phyloP scores from a whole-genome alignment of 768 basidiomycete genomes.

The Lactarius indigo region DNA sequence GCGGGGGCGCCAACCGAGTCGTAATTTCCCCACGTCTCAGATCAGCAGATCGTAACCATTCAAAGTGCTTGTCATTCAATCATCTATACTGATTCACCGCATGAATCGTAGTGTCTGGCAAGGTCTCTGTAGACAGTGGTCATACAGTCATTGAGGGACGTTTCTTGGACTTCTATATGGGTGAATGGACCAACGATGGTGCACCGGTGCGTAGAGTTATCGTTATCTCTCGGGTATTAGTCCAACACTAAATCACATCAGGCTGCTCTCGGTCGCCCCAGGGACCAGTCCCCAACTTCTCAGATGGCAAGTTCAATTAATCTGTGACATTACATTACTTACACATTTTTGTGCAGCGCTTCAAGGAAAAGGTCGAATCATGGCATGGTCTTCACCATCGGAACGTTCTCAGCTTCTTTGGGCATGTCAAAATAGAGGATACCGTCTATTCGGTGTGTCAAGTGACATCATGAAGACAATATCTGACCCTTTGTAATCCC shows the following conservation, averaged over 20 bases:
- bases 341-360: conserved; percentile 32
- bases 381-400: conserved; percentile 42
- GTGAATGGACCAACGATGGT: conserved; percentile 42
- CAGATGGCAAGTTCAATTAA: conserved; percentile 8
- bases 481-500: not conserved
- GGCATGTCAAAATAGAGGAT: conserved; percentile 36
- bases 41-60: conserved; percentile 3
- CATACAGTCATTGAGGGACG: conserved; percentile 35
- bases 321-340: not conserved
- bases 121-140: conserved; percentile 35
- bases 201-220: conserved; percentile 32
- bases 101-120: conserved; percentile 23
- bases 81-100: not conserved
- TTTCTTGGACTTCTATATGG: conserved; percentile 40
- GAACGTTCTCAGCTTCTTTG: conserved; percentile 39
- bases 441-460: conserved; percentile 18
- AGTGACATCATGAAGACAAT: not conserved
- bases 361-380: conserved; percentile 41
- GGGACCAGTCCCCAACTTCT: conserved; percentile 10
- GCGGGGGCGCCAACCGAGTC: not conserved
- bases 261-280: conserved; percentile 15
- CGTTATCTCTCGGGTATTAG: not conserved
- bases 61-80: not conserved
- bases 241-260: conserved; percentile 1
- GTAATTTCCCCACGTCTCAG: not conserved